Evolutionary conservation across 75 land plant genomes (phyloP), one percentile per base, ranked within the genome.

Genomic region (Selaginella tamariscina): DNA sequence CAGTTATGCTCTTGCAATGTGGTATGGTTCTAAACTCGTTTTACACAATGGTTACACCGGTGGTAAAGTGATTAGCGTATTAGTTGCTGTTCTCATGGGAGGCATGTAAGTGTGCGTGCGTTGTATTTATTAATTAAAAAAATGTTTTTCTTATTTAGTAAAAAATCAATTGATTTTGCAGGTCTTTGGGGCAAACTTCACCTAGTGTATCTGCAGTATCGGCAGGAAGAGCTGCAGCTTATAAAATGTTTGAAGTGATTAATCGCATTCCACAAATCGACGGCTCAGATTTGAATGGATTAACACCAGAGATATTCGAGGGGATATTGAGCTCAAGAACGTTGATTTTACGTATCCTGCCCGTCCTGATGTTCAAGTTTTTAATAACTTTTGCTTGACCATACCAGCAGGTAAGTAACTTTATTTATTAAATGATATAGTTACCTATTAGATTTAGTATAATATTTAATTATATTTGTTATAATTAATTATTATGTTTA

Each of bases 361-460:
- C 11, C 54, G 54, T 11, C 54, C 54, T 11, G 54, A 49, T 49
- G 54, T 49, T 11, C 54, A 49, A 49, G 20, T 49, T 11, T 49
- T 49, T 20, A 49, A 20, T 11, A 49, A 49, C 54, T 49, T 49
- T 20, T 49, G 18, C 54, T 49, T 49, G 54, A 11, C 54, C 11
- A 49, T 49, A 11, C 54, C 54, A 11, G 20, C 18, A 11, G 54
- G 54, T 49, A 85, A 26, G 26, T n/a, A n/a, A n/a, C n/a, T n/a
- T n/a, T n/a, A n/a, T n/a, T n/a, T n/a, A n/a, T n/a, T n/a, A n/a
- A n/a, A n/a, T n/a, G n/a, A n/a, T n/a, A n/a, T n/a, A n/a, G n/a
- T n/a, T n/a, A n/a, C n/a, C n/a, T n/a, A n/a, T n/a, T n/a, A n/a
- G n/a, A n/a, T n/a, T n/a, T n/a, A n/a, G n/a, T n/a, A n/a, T n/a